Conservation (phyloP, 768 basidiomycete species). For the Dioszegia crocea region DNA sequence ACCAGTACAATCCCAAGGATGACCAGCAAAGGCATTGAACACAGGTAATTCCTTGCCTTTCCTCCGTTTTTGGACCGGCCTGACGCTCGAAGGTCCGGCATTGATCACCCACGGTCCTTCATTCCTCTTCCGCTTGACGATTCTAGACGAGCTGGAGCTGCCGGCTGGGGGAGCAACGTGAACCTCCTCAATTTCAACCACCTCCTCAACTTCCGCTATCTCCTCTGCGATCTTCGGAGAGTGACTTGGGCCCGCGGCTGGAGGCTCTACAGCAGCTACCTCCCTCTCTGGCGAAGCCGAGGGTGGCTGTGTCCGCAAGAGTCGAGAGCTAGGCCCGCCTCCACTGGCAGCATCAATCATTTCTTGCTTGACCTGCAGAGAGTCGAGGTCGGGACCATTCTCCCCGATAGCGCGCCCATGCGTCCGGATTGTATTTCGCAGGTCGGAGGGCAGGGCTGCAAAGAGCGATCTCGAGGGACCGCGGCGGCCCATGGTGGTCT, state of each 20-base stretch:
- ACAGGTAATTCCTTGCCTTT: slow-evolving; percentile 9
- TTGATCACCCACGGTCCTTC: background rate
- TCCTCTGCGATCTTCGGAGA: background rate
- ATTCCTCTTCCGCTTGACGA: background rate
- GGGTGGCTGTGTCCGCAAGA: slow-evolving; percentile 15
- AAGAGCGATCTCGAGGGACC: slow-evolving; percentile 30
- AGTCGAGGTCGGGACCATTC: background rate
- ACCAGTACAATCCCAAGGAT: slow-evolving; percentile 61
- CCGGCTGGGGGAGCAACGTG: too few relatives aligned
- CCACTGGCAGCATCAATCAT: background rate
- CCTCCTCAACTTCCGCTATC: background rate
- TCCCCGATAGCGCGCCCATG: background rate
- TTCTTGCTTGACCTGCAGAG: slow-evolving; percentile 11
- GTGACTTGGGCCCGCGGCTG: background rate
- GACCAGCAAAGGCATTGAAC: slow-evolving; percentile 18
- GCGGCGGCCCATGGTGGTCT: background rate
- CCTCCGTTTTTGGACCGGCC: background rate
- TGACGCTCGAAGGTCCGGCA: background rate
- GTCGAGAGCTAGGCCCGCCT: background rate
- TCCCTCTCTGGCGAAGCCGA: slow-evolving; percentile 6
- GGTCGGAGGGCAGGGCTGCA: slow-evolving; percentile 33
- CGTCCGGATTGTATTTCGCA: slow-evolving; percentile 30
- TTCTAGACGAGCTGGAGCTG: background rate
- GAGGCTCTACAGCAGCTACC: background rate
- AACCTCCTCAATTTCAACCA: background rate